These are phyloP conservation scores for Aspergillus heteromorphus DNA, from an alignment of 495 filamentous ascomycete genomes.

Conservation along the genomic window DNA sequence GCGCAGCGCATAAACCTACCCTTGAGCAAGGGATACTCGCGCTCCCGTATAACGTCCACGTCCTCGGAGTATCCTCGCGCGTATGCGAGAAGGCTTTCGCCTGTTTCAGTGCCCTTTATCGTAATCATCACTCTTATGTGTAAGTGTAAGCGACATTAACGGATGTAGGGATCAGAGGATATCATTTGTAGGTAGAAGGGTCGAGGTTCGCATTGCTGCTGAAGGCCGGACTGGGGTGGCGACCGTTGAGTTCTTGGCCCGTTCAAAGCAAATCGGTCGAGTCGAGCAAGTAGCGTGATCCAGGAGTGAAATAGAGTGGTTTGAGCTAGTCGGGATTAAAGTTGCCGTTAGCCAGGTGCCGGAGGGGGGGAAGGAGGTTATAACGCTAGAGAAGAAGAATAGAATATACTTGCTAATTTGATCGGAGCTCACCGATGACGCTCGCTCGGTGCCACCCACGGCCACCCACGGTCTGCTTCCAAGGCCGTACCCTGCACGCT, in stretches of 20 bases:
- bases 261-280: neutral
- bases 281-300: neutral
- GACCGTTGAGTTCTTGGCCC: neutral
- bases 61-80: slow-evolving; percentile 52
- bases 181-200: too few relatives aligned
- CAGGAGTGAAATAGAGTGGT: neutral
- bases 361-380: neutral
- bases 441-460: neutral
- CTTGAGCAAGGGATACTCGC: slow-evolving; percentile 81
- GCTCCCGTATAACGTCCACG: slow-evolving; percentile 61
- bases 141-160: neutral
- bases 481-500: neutral
- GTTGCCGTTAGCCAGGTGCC: neutral
- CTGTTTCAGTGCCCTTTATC: slow-evolving; percentile 10
- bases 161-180: neutral
- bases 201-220: neutral
- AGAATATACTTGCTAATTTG: neutral
- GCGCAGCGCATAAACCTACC: slow-evolving; percentile 52
- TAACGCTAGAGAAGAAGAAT: neutral
- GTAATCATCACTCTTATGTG: neutral
- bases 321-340: neutral
- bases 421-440: slow-evolving; percentile 13
- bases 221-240: neutral
- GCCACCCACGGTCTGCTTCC: neutral
- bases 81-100: slow-evolving; percentile 13